Evolutionary conservation across 495 filamentous ascomycete species (phyloP).

Genomic region (Cercophora newfieldiana): DNA sequence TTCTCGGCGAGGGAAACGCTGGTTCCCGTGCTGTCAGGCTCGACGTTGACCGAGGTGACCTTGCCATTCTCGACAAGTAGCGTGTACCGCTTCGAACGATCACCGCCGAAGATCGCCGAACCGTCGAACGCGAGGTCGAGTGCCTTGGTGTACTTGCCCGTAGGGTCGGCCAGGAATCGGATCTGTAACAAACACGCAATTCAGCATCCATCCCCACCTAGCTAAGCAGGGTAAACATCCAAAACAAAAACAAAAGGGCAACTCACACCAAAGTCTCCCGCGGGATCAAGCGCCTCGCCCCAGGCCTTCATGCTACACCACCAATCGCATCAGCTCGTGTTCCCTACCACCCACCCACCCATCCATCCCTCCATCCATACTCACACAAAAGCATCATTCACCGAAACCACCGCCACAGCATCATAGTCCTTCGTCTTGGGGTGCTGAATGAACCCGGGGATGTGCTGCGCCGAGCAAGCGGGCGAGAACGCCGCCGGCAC

Average conservation of each 20-base stretch:
- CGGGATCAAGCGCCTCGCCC: slow-evolving; percentile 71
- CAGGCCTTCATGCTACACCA: slow-evolving; percentile 80
- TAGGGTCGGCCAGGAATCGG: slow-evolving; percentile 89
- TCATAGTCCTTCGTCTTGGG: slow-evolving; percentile 72
- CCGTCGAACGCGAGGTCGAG: slow-evolving; percentile 85
- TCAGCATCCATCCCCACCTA: background rate
- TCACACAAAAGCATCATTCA: slow-evolving; percentile 97
- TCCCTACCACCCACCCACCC: background rate
- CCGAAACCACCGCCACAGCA: slow-evolving; percentile 79
- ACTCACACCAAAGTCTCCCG: slow-evolving; percentile 71
- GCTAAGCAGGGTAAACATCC: too few species aligned
- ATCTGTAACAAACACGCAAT: slow-evolving; percentile 40
- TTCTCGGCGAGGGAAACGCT: slow-evolving; percentile 62
- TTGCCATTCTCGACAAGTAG: slow-evolving; percentile 76
- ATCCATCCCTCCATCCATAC: background rate
- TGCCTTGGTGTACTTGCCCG: slow-evolving; percentile 78
- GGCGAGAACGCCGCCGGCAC: slow-evolving; percentile 88
- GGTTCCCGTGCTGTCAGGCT: slow-evolving; percentile 92
- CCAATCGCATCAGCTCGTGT: background rate
- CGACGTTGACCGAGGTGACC: slow-evolving; percentile 72
- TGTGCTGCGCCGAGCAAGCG: slow-evolving; percentile 74
- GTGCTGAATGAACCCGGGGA: slow-evolving; percentile 80
- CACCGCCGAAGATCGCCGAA: slow-evolving; percentile 78
- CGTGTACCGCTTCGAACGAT: slow-evolving; percentile 86
- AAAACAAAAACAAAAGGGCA: background rate